These are phyloP conservation scores for Sphaerulina vaccinii DNA, from an alignment of 2,329 filamentous ascomycete species.

Conservation along the genomic window DNA sequence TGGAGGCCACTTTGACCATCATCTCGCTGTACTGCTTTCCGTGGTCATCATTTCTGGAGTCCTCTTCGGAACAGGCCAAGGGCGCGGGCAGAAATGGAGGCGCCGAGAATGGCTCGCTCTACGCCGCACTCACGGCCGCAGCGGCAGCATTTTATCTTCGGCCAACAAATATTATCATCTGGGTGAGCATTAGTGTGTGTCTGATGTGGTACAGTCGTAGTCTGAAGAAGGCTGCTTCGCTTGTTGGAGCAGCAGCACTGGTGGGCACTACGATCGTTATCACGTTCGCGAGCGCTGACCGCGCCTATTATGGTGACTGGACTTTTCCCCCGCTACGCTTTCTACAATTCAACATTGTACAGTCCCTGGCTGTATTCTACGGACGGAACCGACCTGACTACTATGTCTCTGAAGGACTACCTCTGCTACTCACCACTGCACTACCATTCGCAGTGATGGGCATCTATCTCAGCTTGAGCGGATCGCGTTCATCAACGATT, in stretches of 20 bases:
- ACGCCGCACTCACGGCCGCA: conserved; percentile 67
- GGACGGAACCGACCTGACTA: conserved; percentile 89
- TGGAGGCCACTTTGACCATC: conserved; percentile 85
- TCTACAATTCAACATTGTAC: conserved; percentile 84
- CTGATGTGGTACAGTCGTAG: conserved; percentile 48
- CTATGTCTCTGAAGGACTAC: conserved; percentile 85
- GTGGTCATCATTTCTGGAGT: conserved; percentile 57
- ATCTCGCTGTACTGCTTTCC: conserved; percentile 81
- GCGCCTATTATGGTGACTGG: conserved; percentile 76
- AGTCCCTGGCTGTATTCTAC: conserved; percentile 89
- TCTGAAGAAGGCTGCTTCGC: conserved; percentile 20
- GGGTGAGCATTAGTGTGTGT: conserved; percentile 65
- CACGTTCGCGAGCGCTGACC: conserved; percentile 64
- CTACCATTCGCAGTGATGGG: conserved; percentile 72
- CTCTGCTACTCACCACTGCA: conserved; percentile 78
- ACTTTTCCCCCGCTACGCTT: conserved; percentile 85
- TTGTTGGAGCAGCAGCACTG: conserved; percentile 19
- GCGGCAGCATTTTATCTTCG: conserved; percentile 80
- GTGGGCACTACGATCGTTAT: conserved; percentile 57
- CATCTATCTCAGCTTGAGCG: conserved; percentile 50
- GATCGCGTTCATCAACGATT: not conserved
- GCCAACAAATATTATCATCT: conserved; percentile 86
- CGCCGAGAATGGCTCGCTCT: conserved; percentile 8
- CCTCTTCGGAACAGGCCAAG: not conserved
- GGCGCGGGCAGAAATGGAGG: not conserved